Base-by-base conservation (phyloP, 2,329 filamentous ascomycete genomes). In the Tolypocladium guangdongense region DNA sequence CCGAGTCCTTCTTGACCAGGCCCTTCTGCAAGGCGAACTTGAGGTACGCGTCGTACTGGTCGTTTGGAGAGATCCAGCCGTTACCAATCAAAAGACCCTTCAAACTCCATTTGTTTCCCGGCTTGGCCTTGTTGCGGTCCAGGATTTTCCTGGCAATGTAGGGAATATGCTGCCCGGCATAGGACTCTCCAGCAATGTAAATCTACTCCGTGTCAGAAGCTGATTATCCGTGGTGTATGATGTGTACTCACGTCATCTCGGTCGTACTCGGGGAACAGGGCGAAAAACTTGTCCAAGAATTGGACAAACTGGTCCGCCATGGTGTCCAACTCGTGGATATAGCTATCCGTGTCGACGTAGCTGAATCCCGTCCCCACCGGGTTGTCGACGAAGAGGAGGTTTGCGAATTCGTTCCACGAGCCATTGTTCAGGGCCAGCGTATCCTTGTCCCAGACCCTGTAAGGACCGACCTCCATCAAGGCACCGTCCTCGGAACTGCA, bases 351-450 rank as follows among this genome's bases (percentile, higher is more conserved):
- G 65, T 96, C 87, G 65, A 91, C 91, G 66, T 93, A 97, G 71
- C 93, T 99, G 74, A 88, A 99, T 3, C 93, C 93, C 1, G 92
- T 96, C 14, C 93, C 95, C 37, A 97, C 91, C 0, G 93, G 93
- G 66, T 97, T 95, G 66, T 99, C 93, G 56, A 99, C 89, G 66
- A 99, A 99, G 55, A 99, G 81, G 51, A 99, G 71, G 64, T 99
- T 99, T 59, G 93, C 90, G 65, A 97, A 99, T 73, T 99, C 92
- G 69, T 96, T 87, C 95, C 95, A 99, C 1, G 90, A 91, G n/a
- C 93, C 93, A 53, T 95, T 86, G 68, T 96, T 96, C 67, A 89
- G 84, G 54, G 76, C 76, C 54, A 99, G 74, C 4, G 63, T 85
- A 77, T 71, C 78, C 71, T 87, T 81, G 59, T 92, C 81, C 64